A percentile compares a stretch with the other conserved stretches of the same genome.
Evolutionary conservation across 306 rosid genomes (phyloP).

Genomic region (Sesbania bispinosa): DNA sequence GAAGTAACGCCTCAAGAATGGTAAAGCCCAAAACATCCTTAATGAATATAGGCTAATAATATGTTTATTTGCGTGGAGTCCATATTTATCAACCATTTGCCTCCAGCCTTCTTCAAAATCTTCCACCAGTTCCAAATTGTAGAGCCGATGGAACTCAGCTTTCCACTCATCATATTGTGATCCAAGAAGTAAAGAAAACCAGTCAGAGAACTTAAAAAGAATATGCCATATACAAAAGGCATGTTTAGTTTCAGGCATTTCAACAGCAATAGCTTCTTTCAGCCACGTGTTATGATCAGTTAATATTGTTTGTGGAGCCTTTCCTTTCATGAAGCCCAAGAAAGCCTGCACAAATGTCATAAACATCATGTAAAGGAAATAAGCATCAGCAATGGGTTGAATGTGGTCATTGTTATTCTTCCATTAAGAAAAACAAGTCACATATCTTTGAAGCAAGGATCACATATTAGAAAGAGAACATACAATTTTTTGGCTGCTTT

Average conservation of each 20-base stretch:
- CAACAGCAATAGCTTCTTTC: constrained; percentile 74
- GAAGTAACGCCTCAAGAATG: constrained; percentile 73
- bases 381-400: constrained; percentile 7
- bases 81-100: constrained; percentile 66
- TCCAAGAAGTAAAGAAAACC: constrained; percentile 74
- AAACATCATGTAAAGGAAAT: constrained; percentile 18
- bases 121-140: constrained; percentile 58
- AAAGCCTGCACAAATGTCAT: constrained; percentile 47
- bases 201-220: constrained; percentile 73
- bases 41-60: constrained; percentile 68
- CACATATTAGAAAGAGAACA: constrained; percentile 1
- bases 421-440: neutral
- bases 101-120: constrained; percentile 80
- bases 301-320: constrained; percentile 71
- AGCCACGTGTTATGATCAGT: constrained; percentile 91
- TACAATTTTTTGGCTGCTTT: neutral
- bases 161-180: constrained; percentile 82
- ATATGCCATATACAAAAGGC: constrained; percentile 89
- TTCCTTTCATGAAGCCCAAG: constrained; percentile 77
- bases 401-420: neutral
- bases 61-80: constrained; percentile 70
- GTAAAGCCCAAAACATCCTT: constrained; percentile 73
- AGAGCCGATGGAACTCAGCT: constrained; percentile 71
- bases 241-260: constrained; percentile 66
- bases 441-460: neutral